Base-by-base conservation (phyloP, 2,329 filamentous ascomycete genomes). In the Xylariaceae sp. region DNA sequence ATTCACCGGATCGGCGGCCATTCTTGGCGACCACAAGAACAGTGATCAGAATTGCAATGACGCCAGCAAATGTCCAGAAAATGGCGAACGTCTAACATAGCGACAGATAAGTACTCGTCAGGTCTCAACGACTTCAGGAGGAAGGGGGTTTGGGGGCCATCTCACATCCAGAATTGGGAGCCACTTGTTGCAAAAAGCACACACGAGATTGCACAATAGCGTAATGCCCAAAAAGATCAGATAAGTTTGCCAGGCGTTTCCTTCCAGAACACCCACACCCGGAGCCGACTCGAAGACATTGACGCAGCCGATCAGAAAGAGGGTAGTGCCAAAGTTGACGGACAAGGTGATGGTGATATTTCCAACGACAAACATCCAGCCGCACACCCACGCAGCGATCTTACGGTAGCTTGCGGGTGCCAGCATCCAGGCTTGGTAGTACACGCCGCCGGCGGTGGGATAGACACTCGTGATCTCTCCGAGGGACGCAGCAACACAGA, bases 331-430 rank as follows among this genome's bases (percentile, higher is more conserved):
- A 60, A 90, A 90, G 72, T 89, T 88, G 64, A 90, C 86, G n/a
- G 86, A 80, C n/a, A 90, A 74, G 0, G 87, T 90, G 58, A 91
- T 91, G 57, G 85, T 89, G 66, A 90, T 85, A 70, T 90, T 90
- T 51, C 88, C 88, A 45, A 89, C 82, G 15, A 89, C 79, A 64
- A 87, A 90, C 18, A 85, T 74, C 86, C 86, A 90, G 52, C 86
- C 86, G 57, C 83, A 86, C 53, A 87, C 80, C 81, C 84, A 90
- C 31, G 83, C 83, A 14, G 84, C 75, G 14, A 86, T 70, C 39
- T 77, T 79, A 46, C 85, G 82, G 70, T 80, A 85, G 14, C 66
- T 68, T 22, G 76, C 66, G 15, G 83, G 76, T 0, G 86, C 77
- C 12, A 90, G 78, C 81, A 89, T 88, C 63, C 86, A 89, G 6